Evolutionary conservation across 2,329 filamentous ascomycete genomes (phyloP).

Genomic region (Chrysoporthe puriensis): DNA sequence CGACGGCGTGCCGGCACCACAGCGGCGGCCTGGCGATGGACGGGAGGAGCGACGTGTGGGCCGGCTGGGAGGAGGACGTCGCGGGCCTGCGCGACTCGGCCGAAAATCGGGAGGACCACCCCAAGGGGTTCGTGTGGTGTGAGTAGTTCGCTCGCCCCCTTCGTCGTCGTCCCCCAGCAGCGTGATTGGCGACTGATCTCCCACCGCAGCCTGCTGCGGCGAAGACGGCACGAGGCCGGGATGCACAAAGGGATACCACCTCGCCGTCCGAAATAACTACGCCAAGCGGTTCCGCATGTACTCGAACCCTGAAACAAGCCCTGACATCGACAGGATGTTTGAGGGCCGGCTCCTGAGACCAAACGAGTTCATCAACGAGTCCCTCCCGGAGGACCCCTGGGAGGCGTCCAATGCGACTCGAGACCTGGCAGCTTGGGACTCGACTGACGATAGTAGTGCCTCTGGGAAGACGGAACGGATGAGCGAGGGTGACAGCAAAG

Average conservation of each 20-base stretch:
- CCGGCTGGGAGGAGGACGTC: conserved; percentile 5
- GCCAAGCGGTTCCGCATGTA: conserved; percentile 12
- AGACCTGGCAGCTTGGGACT: not conserved
- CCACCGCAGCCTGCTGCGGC: conserved; percentile 19
- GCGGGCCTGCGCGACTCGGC: not conserved
- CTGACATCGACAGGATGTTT: conserved; percentile 15
- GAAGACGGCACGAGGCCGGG: conserved; percentile 16
- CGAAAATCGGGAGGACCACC: conserved; percentile 18
- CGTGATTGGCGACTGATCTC: not conserved
- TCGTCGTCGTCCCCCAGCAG: no score
- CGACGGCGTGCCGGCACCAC: conserved; percentile 23
- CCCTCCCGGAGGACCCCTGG: not conserved
- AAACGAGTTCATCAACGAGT: conserved; percentile 27
- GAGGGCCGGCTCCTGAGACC: conserved; percentile 22
- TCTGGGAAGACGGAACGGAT: conserved; percentile 18
- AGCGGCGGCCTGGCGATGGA: conserved; percentile 13
- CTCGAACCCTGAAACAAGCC: not conserved
- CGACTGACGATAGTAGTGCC: not conserved
- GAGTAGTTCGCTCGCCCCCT: not conserved
- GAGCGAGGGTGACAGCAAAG: conserved; percentile 8
- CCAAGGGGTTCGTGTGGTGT: conserved; percentile 22
- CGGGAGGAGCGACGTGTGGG: conserved; percentile 9
- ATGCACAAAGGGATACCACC: conserved; percentile 20
- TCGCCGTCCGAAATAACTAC: conserved; percentile 20
- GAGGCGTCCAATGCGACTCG: not conserved